These are phyloP conservation scores for Seiridium cupressi DNA, from an alignment of 2,329 filamentous ascomycete species.

Conservation along the genomic window DNA sequence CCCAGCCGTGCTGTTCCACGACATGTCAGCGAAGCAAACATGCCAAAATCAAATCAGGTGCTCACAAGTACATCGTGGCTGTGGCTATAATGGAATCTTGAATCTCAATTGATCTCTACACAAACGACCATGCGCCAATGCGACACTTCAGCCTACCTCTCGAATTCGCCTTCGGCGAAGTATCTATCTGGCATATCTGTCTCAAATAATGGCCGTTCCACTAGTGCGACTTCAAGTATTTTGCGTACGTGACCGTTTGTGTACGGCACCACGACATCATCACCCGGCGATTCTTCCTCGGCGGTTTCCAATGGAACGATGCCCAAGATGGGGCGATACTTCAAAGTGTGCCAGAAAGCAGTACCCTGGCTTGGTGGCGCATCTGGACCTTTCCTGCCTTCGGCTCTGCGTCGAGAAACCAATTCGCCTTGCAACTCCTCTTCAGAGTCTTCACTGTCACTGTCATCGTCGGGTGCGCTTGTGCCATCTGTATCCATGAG, in stretches of 20 bases:
- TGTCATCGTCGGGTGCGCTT: constrained; percentile 24
- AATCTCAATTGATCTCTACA: neutral
- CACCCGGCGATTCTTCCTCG: constrained; percentile 25
- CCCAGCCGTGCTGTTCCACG: no score
- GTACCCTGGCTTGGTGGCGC: constrained; percentile 18
- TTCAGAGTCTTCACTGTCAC: constrained; percentile 31
- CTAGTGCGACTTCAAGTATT: constrained; percentile 75
- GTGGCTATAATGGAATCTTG: neutral
- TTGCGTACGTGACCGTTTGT: constrained; percentile 15
- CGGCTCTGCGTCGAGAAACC: constrained; percentile 23
- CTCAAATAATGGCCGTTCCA: constrained; percentile 85
- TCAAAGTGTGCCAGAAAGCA: constrained; percentile 77
- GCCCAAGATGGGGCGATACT: constrained; percentile 91
- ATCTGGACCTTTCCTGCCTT: constrained; percentile 22
- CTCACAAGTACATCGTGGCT: neutral
- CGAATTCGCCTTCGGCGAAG: constrained; percentile 56
- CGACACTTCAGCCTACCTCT: constrained; percentile 28
- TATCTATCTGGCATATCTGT: constrained; percentile 73
- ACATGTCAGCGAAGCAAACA: neutral
- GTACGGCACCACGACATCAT: constrained; percentile 5
- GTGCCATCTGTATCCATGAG: constrained; percentile 27
- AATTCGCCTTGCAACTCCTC: constrained; percentile 29
- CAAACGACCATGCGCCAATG: no score
- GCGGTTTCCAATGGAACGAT: constrained; percentile 44
- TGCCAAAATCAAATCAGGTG: neutral